Evolutionary conservation across 2,329 filamentous ascomycete species (phyloP).

Genomic region (Emmonsiellopsis sp.): DNA sequence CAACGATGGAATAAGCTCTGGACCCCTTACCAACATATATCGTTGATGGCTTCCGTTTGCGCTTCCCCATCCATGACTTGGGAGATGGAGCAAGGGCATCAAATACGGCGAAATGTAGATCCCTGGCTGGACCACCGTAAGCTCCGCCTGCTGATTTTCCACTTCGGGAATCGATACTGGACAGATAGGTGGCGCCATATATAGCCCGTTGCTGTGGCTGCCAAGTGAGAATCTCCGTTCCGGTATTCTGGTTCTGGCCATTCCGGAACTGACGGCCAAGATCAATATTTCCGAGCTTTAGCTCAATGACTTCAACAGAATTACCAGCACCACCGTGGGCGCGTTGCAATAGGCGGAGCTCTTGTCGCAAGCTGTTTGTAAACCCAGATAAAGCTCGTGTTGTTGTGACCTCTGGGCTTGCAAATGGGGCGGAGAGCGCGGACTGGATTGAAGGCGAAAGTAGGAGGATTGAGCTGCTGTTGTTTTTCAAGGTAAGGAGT

Average conservation of each 20-base stretch:
- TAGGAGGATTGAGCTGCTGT: conserved; percentile 37
- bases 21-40: conserved; percentile 79
- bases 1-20: conserved; percentile 74
- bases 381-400: conserved; percentile 81
- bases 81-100: conserved; percentile 61
- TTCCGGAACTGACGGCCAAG: conserved; percentile 52
- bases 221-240: conserved; percentile 54
- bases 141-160: conserved; percentile 28
- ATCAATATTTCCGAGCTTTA: conserved; percentile 89
- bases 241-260: conserved; percentile 32
- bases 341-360: conserved; percentile 59
- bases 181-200: conserved; percentile 32
- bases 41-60: conserved; percentile 39
- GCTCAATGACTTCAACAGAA: conserved; percentile 64
- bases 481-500: conserved; percentile 54
- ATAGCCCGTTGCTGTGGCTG: conserved; percentile 44
- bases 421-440: conserved; percentile 34
- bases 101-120: conserved; percentile 79
- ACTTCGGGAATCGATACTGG: conserved; percentile 33
- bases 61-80: conserved; percentile 30
- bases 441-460: conserved; percentile 37
- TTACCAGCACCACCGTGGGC: conserved; percentile 20
- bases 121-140: conserved; percentile 62
- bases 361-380: conserved; percentile 66
- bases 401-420: conserved; percentile 74